Evolutionary conservation across 345 rosid genomes (phyloP).

Genomic region (Balakata baccata): DNA sequence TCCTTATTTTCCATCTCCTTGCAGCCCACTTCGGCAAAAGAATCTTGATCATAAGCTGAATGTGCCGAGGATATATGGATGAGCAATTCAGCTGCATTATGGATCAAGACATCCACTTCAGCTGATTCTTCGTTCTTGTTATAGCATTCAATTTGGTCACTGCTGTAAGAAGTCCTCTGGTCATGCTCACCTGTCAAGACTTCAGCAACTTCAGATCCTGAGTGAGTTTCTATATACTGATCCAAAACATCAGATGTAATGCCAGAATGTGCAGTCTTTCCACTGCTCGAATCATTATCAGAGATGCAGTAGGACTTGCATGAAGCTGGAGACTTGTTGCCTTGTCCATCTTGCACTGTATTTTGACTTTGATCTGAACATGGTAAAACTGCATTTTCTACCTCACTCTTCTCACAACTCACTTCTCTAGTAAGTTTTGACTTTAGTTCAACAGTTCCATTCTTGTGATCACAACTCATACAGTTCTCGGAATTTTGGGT

Average conservation of each 20-base stretch:
- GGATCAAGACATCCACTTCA: slow-evolving; percentile 33
- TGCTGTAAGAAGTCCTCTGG: slow-evolving; percentile 19
- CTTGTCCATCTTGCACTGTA: slow-evolving; percentile 16
- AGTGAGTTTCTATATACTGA: slow-evolving; percentile 18
- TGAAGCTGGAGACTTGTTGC: slow-evolving; percentile 25
- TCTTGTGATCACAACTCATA: slow-evolving; percentile 14
- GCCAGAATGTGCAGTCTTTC: slow-evolving; percentile 22
- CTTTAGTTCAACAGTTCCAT: slow-evolving; percentile 18
- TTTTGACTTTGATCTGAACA: slow-evolving; percentile 19
- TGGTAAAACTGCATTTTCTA: slow-evolving; percentile 16
- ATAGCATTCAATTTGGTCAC: slow-evolving; percentile 16
- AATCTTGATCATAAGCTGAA: slow-evolving; percentile 25
- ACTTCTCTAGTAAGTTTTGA: slow-evolving; percentile 12
- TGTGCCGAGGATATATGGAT: slow-evolving; percentile 36
- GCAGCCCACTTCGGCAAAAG: slow-evolving; percentile 20
- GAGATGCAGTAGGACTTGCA: slow-evolving; percentile 34
- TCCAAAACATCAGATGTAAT: slow-evolving; percentile 6
- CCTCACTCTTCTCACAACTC: slow-evolving; percentile 27
- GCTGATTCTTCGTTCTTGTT: slow-evolving; percentile 26
- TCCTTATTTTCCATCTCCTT: slow-evolving; percentile 27
- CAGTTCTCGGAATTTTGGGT: background rate
- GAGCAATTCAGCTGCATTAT: slow-evolving; percentile 63
- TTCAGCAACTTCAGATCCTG: slow-evolving; percentile 19
- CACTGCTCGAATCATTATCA: slow-evolving; percentile 34
- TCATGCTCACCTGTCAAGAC: slow-evolving; percentile 23